These are phyloP conservation scores for Silybum marianum DNA, from an alignment of 129 eudicot species.

Conservation along the genomic window DNA sequence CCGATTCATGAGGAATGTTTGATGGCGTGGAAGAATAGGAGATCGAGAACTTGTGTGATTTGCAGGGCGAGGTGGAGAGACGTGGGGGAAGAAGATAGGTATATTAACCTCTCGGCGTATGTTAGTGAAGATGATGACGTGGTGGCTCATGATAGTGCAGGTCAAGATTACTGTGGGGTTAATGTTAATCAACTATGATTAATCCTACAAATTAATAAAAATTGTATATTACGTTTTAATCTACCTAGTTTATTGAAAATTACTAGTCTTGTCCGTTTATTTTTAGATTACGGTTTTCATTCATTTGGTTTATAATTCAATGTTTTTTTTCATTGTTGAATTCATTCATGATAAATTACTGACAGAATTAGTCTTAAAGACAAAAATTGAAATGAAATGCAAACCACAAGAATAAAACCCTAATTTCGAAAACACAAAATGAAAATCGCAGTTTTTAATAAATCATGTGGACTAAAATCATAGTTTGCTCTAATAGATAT, in stretches of 20 bases:
- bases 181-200: background rate
- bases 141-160: background rate
- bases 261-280: too few relatives aligned
- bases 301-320: too few relatives aligned
- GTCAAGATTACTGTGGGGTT: slow-evolving; percentile 9
- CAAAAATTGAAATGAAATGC: too few relatives aligned
- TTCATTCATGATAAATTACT: too few relatives aligned
- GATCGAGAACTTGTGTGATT: slow-evolving; percentile 64
- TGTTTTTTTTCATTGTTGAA: too few relatives aligned
- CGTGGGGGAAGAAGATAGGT: slow-evolving; percentile 44
- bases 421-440: background rate
- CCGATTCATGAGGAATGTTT: slow-evolving; percentile 69
- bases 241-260: background rate
- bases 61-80: slow-evolving; percentile 77
- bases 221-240: background rate
- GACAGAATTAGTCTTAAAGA: too few relatives aligned
- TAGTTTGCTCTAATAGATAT: background rate
- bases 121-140: slow-evolving; percentile 37
- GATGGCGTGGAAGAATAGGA: slow-evolving; percentile 67
- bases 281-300: background rate
- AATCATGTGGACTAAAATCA: too few relatives aligned
- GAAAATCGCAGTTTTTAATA: too few relatives aligned
- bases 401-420: background rate
- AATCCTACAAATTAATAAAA: background rate
- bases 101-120: slow-evolving; percentile 71